Percentiles rank a stretch among this genome's conserved stretches.
These are phyloP conservation scores for Taiwanofungus camphoratus DNA, from an alignment of 1,284 basidiomycete species.

Conservation along the genomic window DNA sequence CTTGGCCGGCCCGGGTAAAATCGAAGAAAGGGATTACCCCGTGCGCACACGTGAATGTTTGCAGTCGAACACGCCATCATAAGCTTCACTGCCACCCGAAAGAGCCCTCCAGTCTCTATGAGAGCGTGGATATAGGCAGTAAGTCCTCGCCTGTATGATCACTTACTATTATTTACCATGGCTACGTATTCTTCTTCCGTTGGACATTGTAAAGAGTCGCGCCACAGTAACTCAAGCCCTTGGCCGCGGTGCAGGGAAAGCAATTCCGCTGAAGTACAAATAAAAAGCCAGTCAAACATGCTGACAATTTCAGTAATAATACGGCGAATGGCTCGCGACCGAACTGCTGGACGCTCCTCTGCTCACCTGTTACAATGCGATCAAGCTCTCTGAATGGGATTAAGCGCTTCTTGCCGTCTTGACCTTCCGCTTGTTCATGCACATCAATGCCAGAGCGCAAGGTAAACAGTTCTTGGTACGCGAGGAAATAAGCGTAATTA, in stretches of 20 bases:
- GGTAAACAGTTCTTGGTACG: constrained; percentile 71
- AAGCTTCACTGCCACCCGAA: constrained; percentile 89
- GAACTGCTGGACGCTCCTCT: no score
- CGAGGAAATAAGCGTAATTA: constrained; percentile 95
- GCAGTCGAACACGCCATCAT: constrained; percentile 87
- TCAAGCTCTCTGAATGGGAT: constrained; percentile 46
- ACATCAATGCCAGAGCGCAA: constrained; percentile 38
- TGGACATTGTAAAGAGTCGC: constrained; percentile 89
- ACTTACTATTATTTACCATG: constrained; percentile 95
- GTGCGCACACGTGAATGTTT: constrained; percentile 55
- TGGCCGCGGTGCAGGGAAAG: constrained; percentile 92
- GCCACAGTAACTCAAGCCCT: constrained; percentile 92
- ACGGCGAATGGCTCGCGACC: no score
- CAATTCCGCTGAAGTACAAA: constrained; percentile 59
- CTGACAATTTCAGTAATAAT: background rate
- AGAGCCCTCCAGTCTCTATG: constrained; percentile 91
- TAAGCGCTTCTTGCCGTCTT: constrained; percentile 20
- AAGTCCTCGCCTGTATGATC: background rate
- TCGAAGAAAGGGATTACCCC: background rate
- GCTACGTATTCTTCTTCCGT: constrained; percentile 92
- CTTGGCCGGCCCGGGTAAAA: no score
- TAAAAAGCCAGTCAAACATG: constrained; percentile 1
- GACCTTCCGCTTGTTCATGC: constrained; percentile 7
- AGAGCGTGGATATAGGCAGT: background rate
- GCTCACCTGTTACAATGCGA: constrained; percentile 61